Evolutionary conservation across 805 yeast genomes (phyloP).

Genomic region (Metschnikowia corniflorae): DNA sequence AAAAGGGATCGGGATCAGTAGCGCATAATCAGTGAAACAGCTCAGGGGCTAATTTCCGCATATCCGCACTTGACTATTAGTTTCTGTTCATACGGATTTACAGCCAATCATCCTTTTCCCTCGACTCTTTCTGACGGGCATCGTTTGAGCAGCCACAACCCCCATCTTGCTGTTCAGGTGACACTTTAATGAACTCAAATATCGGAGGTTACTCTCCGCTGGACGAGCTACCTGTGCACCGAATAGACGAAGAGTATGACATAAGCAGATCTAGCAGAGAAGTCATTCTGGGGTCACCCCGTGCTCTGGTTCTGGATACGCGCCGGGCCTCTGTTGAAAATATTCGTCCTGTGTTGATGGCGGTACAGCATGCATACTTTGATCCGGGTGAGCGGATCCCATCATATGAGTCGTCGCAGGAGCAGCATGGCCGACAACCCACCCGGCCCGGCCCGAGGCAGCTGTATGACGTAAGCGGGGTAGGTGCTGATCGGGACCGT

Average conservation of each 20-base stretch:
- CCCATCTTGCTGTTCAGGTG: too few species aligned
- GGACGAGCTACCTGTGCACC: constrained; percentile 12
- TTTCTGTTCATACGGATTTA: too few species aligned
- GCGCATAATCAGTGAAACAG: too few species aligned
- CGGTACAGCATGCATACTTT: constrained; percentile 14
- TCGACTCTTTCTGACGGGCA: too few species aligned
- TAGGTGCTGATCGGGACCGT: constrained; percentile 3
- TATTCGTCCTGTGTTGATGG: constrained; percentile 9
- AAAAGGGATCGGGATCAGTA: too few species aligned
- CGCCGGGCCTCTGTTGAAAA: constrained; percentile 3
- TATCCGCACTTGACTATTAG: too few species aligned
- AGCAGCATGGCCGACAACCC: constrained; percentile 17
- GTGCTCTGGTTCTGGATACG: constrained; percentile 2
- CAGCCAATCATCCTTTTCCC: too few species aligned
- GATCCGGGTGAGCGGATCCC: constrained; percentile 39
- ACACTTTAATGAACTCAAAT: too few species aligned
- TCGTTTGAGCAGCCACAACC: too few species aligned
- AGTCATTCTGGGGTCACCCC: not conserved
- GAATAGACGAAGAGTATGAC: constrained; percentile 13
- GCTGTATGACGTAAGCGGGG: constrained; percentile 5
- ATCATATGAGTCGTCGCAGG: constrained; percentile 41
- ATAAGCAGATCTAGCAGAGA: constrained; percentile 7
- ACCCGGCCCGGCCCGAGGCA: constrained; percentile 6
- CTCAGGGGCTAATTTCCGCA: too few species aligned
- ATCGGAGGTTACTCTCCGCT: not conserved